Evolutionary conservation across 1,284 basidiomycete genomes (phyloP).

Genomic region (Sphagnurus paluster): DNA sequence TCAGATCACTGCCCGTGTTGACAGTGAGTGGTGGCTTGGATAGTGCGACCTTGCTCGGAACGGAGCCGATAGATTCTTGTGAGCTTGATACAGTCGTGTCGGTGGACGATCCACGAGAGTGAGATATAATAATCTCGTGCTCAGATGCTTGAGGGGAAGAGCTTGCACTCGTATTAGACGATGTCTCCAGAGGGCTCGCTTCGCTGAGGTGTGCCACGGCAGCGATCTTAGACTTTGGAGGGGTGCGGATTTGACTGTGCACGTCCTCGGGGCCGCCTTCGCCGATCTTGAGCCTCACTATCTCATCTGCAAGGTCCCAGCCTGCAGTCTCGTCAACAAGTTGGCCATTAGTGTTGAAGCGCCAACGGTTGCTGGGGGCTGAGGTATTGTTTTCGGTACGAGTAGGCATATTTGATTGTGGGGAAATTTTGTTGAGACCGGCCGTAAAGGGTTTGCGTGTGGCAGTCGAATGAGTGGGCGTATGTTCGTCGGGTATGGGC

Average conservation of each 20-base stretch:
- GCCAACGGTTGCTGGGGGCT: conserved; percentile 52
- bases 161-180: conserved; percentile 66
- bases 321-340: conserved; percentile 57
- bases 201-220: conserved; percentile 59
- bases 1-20: conserved; percentile 50
- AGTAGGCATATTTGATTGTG: conserved; percentile 42
- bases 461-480: conserved; percentile 25
- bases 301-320: conserved; percentile 73
- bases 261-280: conserved; percentile 53
- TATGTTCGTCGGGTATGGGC: conserved; percentile 30
- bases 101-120: conserved; percentile 76
- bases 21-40: conserved; percentile 54
- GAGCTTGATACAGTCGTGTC: conserved; percentile 64
- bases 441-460: conserved; percentile 30
- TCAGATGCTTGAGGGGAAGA: conserved; percentile 71
- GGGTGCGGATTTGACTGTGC: conserved; percentile 56
- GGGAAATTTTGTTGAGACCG: conserved; percentile 33
- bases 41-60: conserved; percentile 55
- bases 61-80: conserved; percentile 52
- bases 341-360: conserved; percentile 60
- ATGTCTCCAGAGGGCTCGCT: conserved; percentile 68
- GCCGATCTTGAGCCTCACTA: conserved; percentile 68
- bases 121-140: conserved; percentile 60
- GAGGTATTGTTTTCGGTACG: conserved; percentile 39
- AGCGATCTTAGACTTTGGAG: conserved; percentile 59